Conservation (phyloP, 108 stramenopile genomes). For the Nannochloropsis gaditana region DNA sequence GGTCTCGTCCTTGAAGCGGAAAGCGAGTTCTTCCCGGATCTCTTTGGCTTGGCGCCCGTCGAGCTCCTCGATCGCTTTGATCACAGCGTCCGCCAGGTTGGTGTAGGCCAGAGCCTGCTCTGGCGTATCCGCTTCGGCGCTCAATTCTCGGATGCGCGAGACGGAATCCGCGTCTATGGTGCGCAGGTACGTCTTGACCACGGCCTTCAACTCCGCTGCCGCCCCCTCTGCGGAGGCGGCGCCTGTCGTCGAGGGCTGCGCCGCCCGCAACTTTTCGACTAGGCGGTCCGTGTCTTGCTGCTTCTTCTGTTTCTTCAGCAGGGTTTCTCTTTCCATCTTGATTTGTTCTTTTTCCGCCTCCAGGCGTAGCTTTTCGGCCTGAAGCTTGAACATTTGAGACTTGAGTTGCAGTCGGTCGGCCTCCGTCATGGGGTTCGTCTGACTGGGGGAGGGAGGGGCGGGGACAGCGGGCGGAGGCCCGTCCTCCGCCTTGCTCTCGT, state of each 20-base stretch:
- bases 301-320: conserved; percentile 33
- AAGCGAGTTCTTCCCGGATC: not conserved
- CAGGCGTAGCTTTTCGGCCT: conserved; percentile 38
- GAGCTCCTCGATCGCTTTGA: not conserved
- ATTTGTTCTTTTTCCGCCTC: conserved; percentile 42
- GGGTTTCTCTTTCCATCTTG: conserved; percentile 26
- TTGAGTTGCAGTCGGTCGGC: not conserved
- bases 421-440: not conserved
- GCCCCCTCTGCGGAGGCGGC: not conserved
- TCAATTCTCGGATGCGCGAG: not conserved
- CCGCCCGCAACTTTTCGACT: not conserved
- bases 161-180: not conserved
- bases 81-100: not conserved
- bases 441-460: not conserved
- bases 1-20: conserved; percentile 13
- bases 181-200: not conserved
- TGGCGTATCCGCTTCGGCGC: conserved; percentile 7
- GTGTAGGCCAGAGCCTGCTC: not conserved
- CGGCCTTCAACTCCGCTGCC: not conserved
- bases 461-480: not conserved
- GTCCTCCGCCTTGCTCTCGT: not conserved
- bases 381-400: not conserved
- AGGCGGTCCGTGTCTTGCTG: conserved; percentile 17
- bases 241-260: not conserved
- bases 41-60: conserved; percentile 16